Evolutionary conservation across 148 eudicot genomes (phyloP), one percentile per base, ranked within the genome.

Genomic region (Cornus kousa): DNA sequence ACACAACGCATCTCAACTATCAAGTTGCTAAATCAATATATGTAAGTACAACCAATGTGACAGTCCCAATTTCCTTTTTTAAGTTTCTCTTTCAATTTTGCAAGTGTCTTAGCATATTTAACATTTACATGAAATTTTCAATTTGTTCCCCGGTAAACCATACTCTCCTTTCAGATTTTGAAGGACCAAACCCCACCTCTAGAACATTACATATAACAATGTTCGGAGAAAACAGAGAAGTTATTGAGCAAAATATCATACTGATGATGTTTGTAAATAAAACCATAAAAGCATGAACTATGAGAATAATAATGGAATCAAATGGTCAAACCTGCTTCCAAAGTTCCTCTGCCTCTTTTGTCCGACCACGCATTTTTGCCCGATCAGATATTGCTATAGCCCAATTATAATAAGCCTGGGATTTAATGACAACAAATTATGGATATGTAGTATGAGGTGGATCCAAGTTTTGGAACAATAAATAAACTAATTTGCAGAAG

Each of bases 361-460:
- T 95, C 69, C 97, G 94, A 68, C 99, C 99, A 78, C 97, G 94
- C 88, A 93, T 90, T 87, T 93, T 93, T 53, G 99, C 99, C 77
- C 97, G 93, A 80, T 95, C 99, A 79, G 97, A 95, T 68, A 95
- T 95, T 78, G 97, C 97, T 81, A 95, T 95, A 72, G 99, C 99
- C 97, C 99, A 88, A 77, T 91, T 91, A 81, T 91, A 91, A 78
- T 85, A 89, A 60, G 95, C 95, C 95, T 91, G 84, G 55, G 37
- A 80, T 69, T 43, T 7, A 74, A 76, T 33, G 74, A 73, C 37
- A 35, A 43, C 16, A 66, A 64, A 32, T 9, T 32, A 62, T 55
- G 71, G 67, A 23, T 9, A 60, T 60, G 37, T 28, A 71, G 73
- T 7, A 17, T 67, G n/a, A 68, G 46, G 35, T 57, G 33, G 4